These are phyloP conservation scores for Neocallimastix lanati DNA, from an alignment of 192 early-diverging fungal genomes.

Conservation along the genomic window DNA sequence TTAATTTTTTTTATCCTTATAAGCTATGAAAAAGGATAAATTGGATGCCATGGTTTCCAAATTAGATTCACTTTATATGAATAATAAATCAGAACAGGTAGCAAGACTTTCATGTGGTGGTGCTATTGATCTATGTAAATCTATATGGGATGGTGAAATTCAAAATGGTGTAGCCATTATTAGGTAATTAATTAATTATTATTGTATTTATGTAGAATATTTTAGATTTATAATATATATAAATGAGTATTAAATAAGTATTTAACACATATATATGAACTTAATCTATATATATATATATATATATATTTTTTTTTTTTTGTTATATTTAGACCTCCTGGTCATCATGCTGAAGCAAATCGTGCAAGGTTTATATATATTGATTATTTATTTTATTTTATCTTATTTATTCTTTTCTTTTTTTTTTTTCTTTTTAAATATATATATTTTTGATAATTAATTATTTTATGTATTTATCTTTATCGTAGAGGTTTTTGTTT, in stretches of 20 bases:
- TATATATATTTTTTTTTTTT: background rate
- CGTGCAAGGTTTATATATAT: conserved; percentile 13
- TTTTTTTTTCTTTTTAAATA: too few relatives aligned
- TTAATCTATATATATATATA: background rate
- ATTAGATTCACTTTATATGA: background rate
- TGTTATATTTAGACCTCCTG: conserved; percentile 48
- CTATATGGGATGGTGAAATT: conserved; percentile 41
- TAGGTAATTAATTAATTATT: conserved; percentile 3
- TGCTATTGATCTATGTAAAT: conserved; percentile 47
- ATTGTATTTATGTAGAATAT: too few relatives aligned
- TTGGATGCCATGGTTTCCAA: background rate
- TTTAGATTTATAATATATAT: too few relatives aligned
- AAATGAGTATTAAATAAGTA: too few relatives aligned
- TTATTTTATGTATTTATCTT: too few relatives aligned
- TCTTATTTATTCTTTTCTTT: too few relatives aligned
- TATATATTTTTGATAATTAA: too few relatives aligned
- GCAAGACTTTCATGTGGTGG: conserved; percentile 59
- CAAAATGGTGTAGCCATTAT: conserved; percentile 72
- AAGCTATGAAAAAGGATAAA: background rate
- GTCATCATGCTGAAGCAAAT: conserved; percentile 72
- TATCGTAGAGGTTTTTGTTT: conserved; percentile 73
- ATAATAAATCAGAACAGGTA: background rate
- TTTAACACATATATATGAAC: too few relatives aligned
- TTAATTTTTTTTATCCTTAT: background rate
- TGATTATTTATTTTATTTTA: too few relatives aligned